Evolutionary conservation across 805 yeast genomes (phyloP).

Genomic region (Sugiyamaella chiloensis): DNA sequence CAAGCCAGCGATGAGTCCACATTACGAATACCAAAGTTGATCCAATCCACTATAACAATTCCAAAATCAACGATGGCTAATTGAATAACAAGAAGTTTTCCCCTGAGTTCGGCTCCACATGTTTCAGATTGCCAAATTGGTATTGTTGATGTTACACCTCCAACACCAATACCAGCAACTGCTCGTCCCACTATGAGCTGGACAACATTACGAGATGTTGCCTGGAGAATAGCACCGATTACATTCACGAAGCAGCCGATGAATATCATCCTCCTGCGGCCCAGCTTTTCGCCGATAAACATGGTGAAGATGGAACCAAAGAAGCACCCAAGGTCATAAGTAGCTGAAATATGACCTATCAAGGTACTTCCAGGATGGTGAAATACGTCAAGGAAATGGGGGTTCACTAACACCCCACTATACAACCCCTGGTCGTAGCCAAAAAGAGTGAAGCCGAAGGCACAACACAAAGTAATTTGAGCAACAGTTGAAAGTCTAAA

Average conservation of each 20-base stretch:
- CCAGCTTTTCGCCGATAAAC: conserved; percentile 11
- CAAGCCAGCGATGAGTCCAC: conserved; percentile 37
- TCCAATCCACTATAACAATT: conserved; percentile 68
- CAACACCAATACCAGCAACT: conserved; percentile 34
- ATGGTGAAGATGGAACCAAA: conserved; percentile 49
- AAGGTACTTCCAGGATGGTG: conserved; percentile 54
- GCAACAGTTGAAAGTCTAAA: conserved; percentile 21
- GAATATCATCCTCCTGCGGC: conserved; percentile 55
- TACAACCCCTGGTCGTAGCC: conserved; percentile 36
- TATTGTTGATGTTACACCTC: conserved; percentile 40
- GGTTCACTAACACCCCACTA: conserved; percentile 42
- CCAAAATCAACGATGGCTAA: conserved; percentile 66
- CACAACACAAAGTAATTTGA: conserved; percentile 11
- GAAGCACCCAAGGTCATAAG: conserved; percentile 47
- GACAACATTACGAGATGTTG: conserved; percentile 55
- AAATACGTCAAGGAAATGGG: conserved; percentile 59
- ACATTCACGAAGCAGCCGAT: conserved; percentile 53
- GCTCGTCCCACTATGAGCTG: conserved; percentile 68
- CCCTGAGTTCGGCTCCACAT: conserved; percentile 56
- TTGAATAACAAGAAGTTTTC: conserved; percentile 64
- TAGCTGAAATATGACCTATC: conserved; percentile 30
- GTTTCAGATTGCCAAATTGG: conserved; percentile 77
- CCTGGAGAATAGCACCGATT: conserved; percentile 58
- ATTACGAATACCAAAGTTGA: conserved; percentile 56
- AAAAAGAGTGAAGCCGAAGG: conserved; percentile 25